phyloP scores from a whole-genome alignment of 2,329 filamentous ascomycete species.

The Paecilomyces niveus region DNA sequence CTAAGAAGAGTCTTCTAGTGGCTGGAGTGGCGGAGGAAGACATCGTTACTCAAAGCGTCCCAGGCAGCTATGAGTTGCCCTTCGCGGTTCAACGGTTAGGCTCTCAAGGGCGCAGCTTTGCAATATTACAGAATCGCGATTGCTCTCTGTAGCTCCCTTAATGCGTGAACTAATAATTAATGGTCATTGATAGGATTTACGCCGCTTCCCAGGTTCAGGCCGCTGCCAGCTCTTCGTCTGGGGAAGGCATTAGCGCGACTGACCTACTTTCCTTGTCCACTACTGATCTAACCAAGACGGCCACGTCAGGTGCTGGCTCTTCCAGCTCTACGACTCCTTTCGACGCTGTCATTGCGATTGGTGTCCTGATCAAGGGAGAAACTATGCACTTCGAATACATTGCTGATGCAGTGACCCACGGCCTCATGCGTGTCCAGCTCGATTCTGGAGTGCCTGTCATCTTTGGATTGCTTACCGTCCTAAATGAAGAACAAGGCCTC shows the following conservation, averaged over 20 bases:
- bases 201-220: slow-evolving; percentile 80
- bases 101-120: slow-evolving; percentile 1
- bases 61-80: slow-evolving; percentile 90
- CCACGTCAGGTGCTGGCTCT: slow-evolving; percentile 30
- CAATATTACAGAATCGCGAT: not conserved
- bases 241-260: slow-evolving; percentile 37
- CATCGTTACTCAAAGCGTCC: slow-evolving; percentile 82
- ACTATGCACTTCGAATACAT: slow-evolving; percentile 99
- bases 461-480: slow-evolving; percentile 83
- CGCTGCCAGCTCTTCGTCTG: slow-evolving; percentile 44
- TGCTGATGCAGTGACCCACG: slow-evolving; percentile 80
- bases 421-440: slow-evolving; percentile 88
- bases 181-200: slow-evolving; percentile 55
- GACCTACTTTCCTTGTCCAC: slow-evolving; percentile 57
- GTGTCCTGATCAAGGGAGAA: slow-evolving; percentile 95
- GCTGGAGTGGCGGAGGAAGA: slow-evolving; percentile 81
- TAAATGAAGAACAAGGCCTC: slow-evolving; percentile 81
- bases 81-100: slow-evolving; percentile 76
- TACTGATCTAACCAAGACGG: slow-evolving; percentile 55
- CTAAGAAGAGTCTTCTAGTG: slow-evolving; percentile 67
- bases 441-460: slow-evolving; percentile 84
- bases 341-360: slow-evolving; percentile 90
- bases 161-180: not conserved
- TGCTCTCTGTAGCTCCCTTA: not conserved
- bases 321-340: slow-evolving; percentile 54